These are phyloP conservation scores for Fusarium oxysporum DNA, from an alignment of 2,329 filamentous ascomycete species.

Conservation along the genomic window DNA sequence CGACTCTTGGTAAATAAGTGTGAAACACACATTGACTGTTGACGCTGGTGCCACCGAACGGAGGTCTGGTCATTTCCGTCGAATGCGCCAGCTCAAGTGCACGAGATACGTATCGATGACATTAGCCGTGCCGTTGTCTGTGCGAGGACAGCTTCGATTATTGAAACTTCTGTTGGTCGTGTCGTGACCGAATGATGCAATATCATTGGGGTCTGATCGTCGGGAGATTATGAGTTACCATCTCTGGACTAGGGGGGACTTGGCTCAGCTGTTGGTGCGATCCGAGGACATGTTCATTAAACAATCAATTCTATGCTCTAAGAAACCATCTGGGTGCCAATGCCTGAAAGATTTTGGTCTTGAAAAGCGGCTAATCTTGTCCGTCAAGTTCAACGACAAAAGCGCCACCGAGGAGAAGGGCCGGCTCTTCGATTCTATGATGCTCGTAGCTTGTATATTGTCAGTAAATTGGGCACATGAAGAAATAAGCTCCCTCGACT, in stretches of 20 bases:
- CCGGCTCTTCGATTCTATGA: constrained; percentile 80
- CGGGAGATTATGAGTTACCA: constrained; percentile 18
- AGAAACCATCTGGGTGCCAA: background rate
- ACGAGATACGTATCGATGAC: background rate
- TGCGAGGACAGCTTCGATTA: constrained; percentile 19
- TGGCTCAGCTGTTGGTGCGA: constrained; percentile 2
- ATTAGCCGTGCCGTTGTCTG: constrained; percentile 17
- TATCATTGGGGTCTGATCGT: constrained; percentile 24
- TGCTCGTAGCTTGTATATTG: constrained; percentile 76
- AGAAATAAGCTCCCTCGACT: constrained; percentile 29
- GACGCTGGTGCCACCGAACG: constrained; percentile 14
- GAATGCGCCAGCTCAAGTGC: constrained; percentile 5
- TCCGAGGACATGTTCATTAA: constrained; percentile 20
- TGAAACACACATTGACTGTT: constrained; percentile 8
- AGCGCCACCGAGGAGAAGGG: constrained; percentile 80
- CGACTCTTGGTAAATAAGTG: background rate
- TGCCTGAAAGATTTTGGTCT: background rate
- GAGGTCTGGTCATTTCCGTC: constrained; percentile 35
- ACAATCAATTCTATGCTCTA: constrained; percentile 24
- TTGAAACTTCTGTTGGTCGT: constrained; percentile 15
- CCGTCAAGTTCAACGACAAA: constrained; percentile 64
- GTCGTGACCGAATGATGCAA: constrained; percentile 8
- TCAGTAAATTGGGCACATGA: constrained; percentile 7
- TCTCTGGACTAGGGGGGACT: constrained; percentile 14
- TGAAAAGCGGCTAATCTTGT: constrained; percentile 2